Conservation (phyloP, 257 asterid species). For the Capsicum rhomboideum region DNA sequence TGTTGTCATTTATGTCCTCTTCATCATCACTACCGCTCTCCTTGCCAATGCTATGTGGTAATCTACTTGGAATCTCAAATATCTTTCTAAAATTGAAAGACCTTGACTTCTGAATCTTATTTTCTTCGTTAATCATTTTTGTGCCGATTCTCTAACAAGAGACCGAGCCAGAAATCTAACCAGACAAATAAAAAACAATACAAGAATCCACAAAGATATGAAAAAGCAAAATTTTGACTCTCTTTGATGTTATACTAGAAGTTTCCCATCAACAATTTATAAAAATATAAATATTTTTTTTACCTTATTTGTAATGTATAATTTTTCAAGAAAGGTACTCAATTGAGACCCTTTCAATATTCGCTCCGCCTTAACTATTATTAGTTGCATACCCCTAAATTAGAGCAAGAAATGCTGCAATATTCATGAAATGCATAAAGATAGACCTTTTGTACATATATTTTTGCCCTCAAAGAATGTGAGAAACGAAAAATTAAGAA, state of each 20-base stretch:
- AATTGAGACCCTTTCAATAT: background rate
- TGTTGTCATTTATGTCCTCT: slow-evolving; percentile 16
- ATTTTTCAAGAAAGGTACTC: background rate
- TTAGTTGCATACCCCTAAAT: background rate
- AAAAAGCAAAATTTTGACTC: background rate
- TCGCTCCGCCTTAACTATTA: background rate
- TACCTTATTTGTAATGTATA: background rate
- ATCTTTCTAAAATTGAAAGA: slow-evolving; percentile 40
- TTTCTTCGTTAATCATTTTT: slow-evolving; percentile 26
- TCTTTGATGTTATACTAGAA: background rate
- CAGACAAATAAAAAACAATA: background rate
- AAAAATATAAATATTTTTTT: background rate
- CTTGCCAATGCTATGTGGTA: slow-evolving; percentile 17
- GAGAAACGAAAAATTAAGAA: background rate
- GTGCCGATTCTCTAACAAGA: background rate
- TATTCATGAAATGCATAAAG: background rate
- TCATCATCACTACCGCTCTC: slow-evolving; percentile 21
- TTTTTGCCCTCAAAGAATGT: background rate
- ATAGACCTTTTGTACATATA: background rate
- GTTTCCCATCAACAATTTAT: background rate
- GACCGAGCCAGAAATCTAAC: background rate
- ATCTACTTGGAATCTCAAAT: slow-evolving; percentile 30
- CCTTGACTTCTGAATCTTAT: slow-evolving; percentile 26
- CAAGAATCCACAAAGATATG: background rate
- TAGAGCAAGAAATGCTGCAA: background rate